Percentiles rank a stretch among this genome's conserved stretches.
phyloP scores from a whole-genome alignment of 306 rosid genomes.

The Alnus rubra region DNA sequence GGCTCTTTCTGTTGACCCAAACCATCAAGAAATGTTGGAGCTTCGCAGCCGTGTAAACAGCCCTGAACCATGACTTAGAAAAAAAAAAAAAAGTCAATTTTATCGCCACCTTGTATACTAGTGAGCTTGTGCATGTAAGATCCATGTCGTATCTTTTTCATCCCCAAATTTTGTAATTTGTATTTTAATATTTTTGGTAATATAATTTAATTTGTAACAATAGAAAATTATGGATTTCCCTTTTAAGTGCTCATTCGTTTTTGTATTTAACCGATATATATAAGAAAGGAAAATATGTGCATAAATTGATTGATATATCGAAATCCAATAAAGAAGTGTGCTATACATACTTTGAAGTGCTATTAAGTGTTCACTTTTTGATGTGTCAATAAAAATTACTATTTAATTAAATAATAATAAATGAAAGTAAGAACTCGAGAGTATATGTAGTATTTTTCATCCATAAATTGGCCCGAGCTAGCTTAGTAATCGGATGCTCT shows the following conservation, averaged over 20 bases:
- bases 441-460: too few species aligned
- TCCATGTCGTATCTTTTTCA: background rate
- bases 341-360: too few species aligned
- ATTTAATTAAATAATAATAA: too few species aligned
- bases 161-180: slow-evolving; percentile 42
- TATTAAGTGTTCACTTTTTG: too few species aligned
- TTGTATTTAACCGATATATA: too few species aligned
- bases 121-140: slow-evolving; percentile 19
- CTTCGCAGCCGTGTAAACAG: slow-evolving; percentile 86
- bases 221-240: too few species aligned
- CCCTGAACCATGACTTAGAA: slow-evolving; percentile 66
- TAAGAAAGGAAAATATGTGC: background rate
- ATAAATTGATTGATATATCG: background rate
- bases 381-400: too few species aligned
- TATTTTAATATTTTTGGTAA: slow-evolving; percentile 26
- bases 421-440: too few species aligned
- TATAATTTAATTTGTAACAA: slow-evolving; percentile 8
- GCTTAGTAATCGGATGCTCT: background rate
- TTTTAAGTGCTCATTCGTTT: too few species aligned
- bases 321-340: background rate
- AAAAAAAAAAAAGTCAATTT: background rate
- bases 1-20: slow-evolving; percentile 90
- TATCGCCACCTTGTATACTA: slow-evolving; percentile 33
- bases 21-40: slow-evolving; percentile 90
- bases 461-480: background rate